Conservation (phyloP, 1,284 basidiomycete genomes). For the Omphalotus olearius region DNA sequence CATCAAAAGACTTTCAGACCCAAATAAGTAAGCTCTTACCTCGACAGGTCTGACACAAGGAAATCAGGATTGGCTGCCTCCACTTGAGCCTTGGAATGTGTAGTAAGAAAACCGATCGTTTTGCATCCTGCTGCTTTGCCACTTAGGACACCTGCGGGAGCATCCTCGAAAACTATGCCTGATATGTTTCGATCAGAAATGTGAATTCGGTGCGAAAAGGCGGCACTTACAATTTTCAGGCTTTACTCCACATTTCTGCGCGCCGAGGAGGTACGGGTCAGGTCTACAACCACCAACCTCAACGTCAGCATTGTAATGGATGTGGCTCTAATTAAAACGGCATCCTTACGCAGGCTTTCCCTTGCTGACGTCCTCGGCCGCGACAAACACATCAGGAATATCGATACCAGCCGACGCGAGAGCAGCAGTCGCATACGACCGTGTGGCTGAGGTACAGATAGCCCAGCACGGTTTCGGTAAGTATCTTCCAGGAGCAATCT, state of each 20-base stretch:
- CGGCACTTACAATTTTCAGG: conserved; percentile 50
- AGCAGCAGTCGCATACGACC: conserved; percentile 54
- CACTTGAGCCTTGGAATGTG: conserved; percentile 66
- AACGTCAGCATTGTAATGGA: not conserved
- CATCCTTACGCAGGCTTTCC: conserved; percentile 77
- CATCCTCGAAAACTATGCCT: conserved; percentile 86
- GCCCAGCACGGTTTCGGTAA: conserved; percentile 58
- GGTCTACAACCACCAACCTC: conserved; percentile 47
- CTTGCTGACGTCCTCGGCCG: conserved; percentile 71
- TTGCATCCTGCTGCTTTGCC: conserved; percentile 76
- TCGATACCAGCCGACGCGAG: conserved; percentile 49
- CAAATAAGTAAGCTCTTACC: conserved; percentile 28
- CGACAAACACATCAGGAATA: conserved; percentile 65
- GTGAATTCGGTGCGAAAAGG: not conserved
- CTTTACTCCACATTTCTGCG: conserved; percentile 55
- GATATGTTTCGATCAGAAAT: conserved; percentile 7
- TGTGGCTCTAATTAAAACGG: no score
- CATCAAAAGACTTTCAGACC: conserved; percentile 4
- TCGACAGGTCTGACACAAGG: conserved; percentile 60
- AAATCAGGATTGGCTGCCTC: conserved; percentile 51
- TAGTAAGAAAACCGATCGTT: conserved; percentile 77
- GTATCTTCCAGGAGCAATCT: conserved; percentile 42
- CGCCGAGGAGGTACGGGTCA: conserved; percentile 81
- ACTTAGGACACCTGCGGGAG: conserved; percentile 73
- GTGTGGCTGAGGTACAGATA: conserved; percentile 65